Conservation (phyloP, 2,329 filamentous ascomycete genomes). For the Fusarium lyarnte region DNA sequence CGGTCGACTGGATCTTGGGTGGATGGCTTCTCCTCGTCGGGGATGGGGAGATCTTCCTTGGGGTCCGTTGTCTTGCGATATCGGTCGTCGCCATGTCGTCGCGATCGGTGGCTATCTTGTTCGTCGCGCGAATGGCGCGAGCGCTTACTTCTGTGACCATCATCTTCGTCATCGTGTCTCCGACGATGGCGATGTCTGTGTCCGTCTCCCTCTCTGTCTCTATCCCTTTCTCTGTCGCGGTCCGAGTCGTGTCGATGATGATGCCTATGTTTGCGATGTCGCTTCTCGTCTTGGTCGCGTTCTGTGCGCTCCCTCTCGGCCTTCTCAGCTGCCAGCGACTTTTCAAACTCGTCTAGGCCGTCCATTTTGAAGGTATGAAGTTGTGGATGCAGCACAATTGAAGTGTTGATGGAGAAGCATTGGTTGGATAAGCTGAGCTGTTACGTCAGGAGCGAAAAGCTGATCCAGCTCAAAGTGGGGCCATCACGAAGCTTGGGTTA, state of each 20-base stretch:
- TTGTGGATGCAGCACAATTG: background rate
- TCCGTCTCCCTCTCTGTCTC: slow-evolving; percentile 34
- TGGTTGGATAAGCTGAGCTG: background rate
- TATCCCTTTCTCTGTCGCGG: slow-evolving; percentile 28
- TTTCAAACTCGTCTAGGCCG: slow-evolving; percentile 79
- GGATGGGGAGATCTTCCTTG: slow-evolving; percentile 61
- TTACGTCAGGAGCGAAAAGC: slow-evolving; percentile 35
- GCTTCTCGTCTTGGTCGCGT: slow-evolving; percentile 54
- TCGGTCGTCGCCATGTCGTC: slow-evolving; percentile 41
- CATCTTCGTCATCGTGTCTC: slow-evolving; percentile 44
- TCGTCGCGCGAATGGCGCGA: slow-evolving; percentile 48
- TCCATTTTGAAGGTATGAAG: slow-evolving; percentile 53
- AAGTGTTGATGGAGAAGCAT: background rate
- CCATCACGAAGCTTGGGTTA: background rate
- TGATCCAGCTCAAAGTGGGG: slow-evolving; percentile 10
- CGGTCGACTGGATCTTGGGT: slow-evolving; percentile 40
- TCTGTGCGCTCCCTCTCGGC: slow-evolving; percentile 60
- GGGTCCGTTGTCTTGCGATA: slow-evolving; percentile 56
- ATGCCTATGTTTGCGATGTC: slow-evolving; percentile 55
- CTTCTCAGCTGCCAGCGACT: slow-evolving; percentile 74
- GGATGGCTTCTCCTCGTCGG: slow-evolving; percentile 58
- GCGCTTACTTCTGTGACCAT: slow-evolving; percentile 44
- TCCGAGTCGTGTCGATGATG: slow-evolving; percentile 56
- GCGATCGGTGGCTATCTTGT: slow-evolving; percentile 57
- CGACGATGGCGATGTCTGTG: slow-evolving; percentile 31